Evolutionary conservation across 2,329 filamentous ascomycete species (phyloP), one percentile per base, ranked within the genome.

Genomic region (Aureobasidium leucospermi): DNA sequence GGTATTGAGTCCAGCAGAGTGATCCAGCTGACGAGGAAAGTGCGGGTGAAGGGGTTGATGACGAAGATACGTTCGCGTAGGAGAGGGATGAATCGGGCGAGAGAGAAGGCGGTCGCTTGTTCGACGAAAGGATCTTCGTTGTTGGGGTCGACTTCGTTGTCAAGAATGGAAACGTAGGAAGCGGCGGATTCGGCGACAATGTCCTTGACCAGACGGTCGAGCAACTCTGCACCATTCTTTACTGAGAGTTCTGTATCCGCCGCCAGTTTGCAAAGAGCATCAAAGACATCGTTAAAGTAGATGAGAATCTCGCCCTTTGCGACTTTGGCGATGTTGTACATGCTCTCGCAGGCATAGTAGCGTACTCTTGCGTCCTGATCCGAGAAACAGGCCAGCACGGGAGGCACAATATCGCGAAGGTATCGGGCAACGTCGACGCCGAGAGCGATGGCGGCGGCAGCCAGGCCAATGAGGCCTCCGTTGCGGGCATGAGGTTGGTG

Each of bases 311-410:
- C 94, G 39, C 95, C 94, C 75, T 99, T 99, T 62, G 93, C 94
- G 49, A 99, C 94, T 76, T 99, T 99, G 70, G 94, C 92, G 70
- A 99, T 99, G 75, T 99, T 99, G 77, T 99, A 99, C 94, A 99
- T 99, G 74, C 92, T 95, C 78, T 99, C 94, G 76, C 94, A 99
- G 28, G 94, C 94, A 76, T 99, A 99, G 74, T 99, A 99, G 64
- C 94, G 85, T 34, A 97, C 94, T 61, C 94, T 85, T 31, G 94
- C 92, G 87, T 99, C 94, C 78, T 97, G 94, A 67, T 99, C 95
- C 60, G 89, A 90, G 75, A 99, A 99, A 78, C 95, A 99, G 56
- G 94, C 94, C 47, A 99, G 82, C 5, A 99, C 94, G 3, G 95
- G 95, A 47, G 93, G 93, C 0, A 99, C 93, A 67, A 99, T 97